Percentiles rank a stretch among this genome's conserved stretches.
Evolutionary conservation across 2,329 filamentous ascomycete genomes (phyloP).

Genomic region (Canariomyces notabilis): DNA sequence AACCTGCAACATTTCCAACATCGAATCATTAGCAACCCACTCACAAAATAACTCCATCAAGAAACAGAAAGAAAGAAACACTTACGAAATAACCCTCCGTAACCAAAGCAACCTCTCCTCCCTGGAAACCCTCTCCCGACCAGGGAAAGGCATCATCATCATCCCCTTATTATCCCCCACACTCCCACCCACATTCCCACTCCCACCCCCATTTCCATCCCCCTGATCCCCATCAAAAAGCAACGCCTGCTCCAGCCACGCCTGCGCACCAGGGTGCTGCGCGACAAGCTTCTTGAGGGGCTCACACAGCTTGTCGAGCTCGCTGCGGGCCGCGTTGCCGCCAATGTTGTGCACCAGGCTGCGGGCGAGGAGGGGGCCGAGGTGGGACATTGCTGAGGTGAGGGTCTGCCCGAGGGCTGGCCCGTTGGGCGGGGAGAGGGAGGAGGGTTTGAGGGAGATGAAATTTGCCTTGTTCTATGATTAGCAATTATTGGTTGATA

Average conservation of each 20-base stretch:
- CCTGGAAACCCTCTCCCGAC: constrained; percentile 48
- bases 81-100: constrained; percentile 60
- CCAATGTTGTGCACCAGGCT: constrained; percentile 61
- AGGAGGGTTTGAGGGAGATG: constrained; percentile 41
- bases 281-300: constrained; percentile 64
- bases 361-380: constrained; percentile 57
- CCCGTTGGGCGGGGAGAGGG: background rate
- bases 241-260: constrained; percentile 60
- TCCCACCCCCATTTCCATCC: constrained; percentile 29
- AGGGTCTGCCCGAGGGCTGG: constrained; percentile 31
- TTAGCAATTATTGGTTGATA: background rate
- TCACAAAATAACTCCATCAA: background rate
- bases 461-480: constrained; percentile 44
- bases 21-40: background rate
- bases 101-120: constrained; percentile 61
- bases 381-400: constrained; percentile 48
- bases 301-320: constrained; percentile 65
- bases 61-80: constrained; percentile 9
- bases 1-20: too few relatives aligned
- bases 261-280: constrained; percentile 49
- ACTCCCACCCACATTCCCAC: constrained; percentile 30
- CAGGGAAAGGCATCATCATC: constrained; percentile 38
- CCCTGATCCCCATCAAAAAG: constrained; percentile 22
- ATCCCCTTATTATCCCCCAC: too few relatives aligned
- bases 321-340: constrained; percentile 63